Evolutionary conservation across 805 yeast species (phyloP), one percentile per base, ranked within the genome.

Genomic region (Yueomyces sinensis): DNA sequence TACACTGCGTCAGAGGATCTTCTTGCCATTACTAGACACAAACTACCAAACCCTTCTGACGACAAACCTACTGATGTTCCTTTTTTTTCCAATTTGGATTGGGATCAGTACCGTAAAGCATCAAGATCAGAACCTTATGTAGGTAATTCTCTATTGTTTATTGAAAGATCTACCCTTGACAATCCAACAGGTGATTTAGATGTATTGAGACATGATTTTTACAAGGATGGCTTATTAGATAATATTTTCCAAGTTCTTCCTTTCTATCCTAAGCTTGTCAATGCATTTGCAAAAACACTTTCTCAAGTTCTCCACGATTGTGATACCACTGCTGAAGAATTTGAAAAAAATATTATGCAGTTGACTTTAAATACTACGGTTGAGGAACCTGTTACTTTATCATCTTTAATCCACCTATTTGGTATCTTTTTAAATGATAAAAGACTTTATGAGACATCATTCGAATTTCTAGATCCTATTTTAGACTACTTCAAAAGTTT

Each of bases 211-310:
- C 56, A 53, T 4, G 62, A 62, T 19, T 46, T 54, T 17, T 56
- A 56, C 25, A 35, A 41, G 5, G 48, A 50, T 14, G 49, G 42
- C 9, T 48, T 70, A 25, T 47, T 66, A 27, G 66, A 64, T 28
- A 59, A 61, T 27, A 58, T 69, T 50, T 57, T 70, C 15, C 48
- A 57, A 17, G 50, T 70, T 6, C 54, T 65, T 2, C 72, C 70
- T 24, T 34, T 57, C 3, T 66, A 58, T 38, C 73, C 75, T 3
- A 58, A 50, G 29, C 39, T 59, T 4, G 52, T 59, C 0, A 46
- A 48, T 15, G 47, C 52, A 3, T 56, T 70, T 29, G 55, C 72
- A 1, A 64, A 62, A 19, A 58, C 68, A 24, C 44, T 68, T 45
- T 13, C 47, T 47, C 32, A 61, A 58, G 23, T 66, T 52, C 44